phyloP scores from a whole-genome alignment of 1,139 yeast genomes.

The Casaregolazyma lundiana region DNA sequence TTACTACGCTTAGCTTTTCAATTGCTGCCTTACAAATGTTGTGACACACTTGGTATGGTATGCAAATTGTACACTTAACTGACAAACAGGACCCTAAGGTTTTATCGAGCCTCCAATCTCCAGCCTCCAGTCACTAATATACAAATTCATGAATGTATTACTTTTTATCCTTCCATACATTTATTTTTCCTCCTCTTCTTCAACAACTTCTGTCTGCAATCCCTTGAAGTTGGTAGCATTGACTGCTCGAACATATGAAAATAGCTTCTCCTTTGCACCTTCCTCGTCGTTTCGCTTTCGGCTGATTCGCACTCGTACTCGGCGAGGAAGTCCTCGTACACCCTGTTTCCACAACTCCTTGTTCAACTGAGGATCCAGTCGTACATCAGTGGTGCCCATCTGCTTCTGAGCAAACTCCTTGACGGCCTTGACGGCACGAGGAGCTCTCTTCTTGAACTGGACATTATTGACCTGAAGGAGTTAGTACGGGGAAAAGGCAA shows the following conservation, averaged over 20 bases:
- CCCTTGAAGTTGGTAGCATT: constrained; percentile 94
- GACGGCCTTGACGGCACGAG: constrained; percentile 98
- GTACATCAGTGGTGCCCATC: constrained; percentile 99
- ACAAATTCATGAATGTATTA: background rate
- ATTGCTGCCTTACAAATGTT: too few species aligned
- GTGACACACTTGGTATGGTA: too few species aligned
- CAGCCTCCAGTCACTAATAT: background rate
- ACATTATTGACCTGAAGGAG: constrained; percentile 89
- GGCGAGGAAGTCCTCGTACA: constrained; percentile 97
- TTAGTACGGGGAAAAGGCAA: too few species aligned
- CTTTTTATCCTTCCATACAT: constrained; percentile 6
- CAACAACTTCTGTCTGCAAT: constrained; percentile 95
- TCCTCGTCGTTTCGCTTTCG: constrained; percentile 99
- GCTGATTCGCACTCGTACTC: constrained; percentile 98
- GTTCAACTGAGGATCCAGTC: constrained; percentile 98
- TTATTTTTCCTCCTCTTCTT: constrained; percentile 39
- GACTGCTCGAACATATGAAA: constrained; percentile 98
- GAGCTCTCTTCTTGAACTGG: constrained; percentile 99
- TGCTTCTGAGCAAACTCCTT: constrained; percentile 97
- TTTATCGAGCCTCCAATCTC: background rate
- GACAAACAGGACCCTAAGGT: too few species aligned
- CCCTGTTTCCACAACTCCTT: constrained; percentile 99
- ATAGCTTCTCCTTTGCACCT: constrained; percentile 97
- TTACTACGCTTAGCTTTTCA: too few species aligned
- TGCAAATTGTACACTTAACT: too few species aligned